phyloP scores from a whole-genome alignment of 805 yeast species.

The Saccharomyces eubayanus region DNA sequence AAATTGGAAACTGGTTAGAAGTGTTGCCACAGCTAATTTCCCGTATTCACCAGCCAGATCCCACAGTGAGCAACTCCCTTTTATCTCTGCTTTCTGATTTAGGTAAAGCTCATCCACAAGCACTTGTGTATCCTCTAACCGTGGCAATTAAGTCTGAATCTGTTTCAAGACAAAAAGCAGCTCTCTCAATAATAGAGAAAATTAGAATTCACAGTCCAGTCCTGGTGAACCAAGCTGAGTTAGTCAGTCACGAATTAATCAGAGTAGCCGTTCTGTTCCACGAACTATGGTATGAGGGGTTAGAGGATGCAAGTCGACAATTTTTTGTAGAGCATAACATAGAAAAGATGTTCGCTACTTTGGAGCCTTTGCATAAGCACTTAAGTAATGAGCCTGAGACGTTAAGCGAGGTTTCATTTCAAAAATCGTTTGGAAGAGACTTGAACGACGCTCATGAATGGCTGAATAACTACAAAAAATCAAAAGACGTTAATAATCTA shows the following conservation, averaged over 20 bases:
- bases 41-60: conserved; percentile 88
- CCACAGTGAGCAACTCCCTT: conserved; percentile 67
- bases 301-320: conserved; percentile 87
- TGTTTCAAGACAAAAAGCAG: conserved; percentile 77
- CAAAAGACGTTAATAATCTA: conserved; percentile 75
- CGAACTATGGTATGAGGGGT: conserved; percentile 92
- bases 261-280: conserved; percentile 94
- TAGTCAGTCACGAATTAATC: conserved; percentile 81
- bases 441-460: conserved; percentile 85
- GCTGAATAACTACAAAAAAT: conserved; percentile 74
- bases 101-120: conserved; percentile 93
- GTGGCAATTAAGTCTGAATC: conserved; percentile 92
- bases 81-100: conserved; percentile 71
- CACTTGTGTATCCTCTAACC: conserved; percentile 83
- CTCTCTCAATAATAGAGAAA: conserved; percentile 77
- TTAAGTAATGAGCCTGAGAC: conserved; percentile 82
- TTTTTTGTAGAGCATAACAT: conserved; percentile 89
- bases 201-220: conserved; percentile 78
- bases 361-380: conserved; percentile 80
- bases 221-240: conserved; percentile 78
- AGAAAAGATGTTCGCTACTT: conserved; percentile 85
- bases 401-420: conserved; percentile 77
- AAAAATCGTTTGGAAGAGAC: conserved; percentile 85
- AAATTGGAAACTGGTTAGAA: conserved; percentile 85
- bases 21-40: conserved; percentile 91